Evolutionary conservation across 345 rosid genomes (phyloP).

Genomic region (Bretschneidera sinensis): DNA sequence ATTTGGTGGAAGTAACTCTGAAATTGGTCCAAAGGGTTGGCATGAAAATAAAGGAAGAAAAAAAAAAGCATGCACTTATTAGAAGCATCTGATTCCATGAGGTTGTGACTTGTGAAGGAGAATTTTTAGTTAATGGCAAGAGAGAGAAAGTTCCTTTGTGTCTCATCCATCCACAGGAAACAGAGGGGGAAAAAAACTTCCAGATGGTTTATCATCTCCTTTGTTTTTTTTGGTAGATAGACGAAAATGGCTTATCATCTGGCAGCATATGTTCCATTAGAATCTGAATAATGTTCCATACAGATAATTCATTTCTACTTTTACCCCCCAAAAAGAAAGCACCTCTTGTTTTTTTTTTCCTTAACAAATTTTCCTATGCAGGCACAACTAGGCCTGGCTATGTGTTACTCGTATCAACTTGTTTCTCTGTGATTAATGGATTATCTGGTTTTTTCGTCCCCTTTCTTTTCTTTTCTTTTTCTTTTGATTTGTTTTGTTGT

Average conservation of each 20-base stretch:
- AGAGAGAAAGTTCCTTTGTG: slow-evolving; percentile 32
- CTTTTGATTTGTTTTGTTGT: too few species aligned
- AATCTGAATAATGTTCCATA: slow-evolving; percentile 14
- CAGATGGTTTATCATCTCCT: slow-evolving; percentile 6
- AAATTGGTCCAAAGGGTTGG: slow-evolving; percentile 2
- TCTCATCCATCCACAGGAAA: slow-evolving; percentile 20
- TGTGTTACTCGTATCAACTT: too few species aligned
- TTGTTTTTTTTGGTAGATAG: too few species aligned
- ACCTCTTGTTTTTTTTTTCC: too few species aligned
- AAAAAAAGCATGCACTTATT: slow-evolving; percentile 1
- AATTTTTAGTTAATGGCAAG: slow-evolving; percentile 11
- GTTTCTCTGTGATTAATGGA: too few species aligned
- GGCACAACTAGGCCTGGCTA: slow-evolving; percentile 9
- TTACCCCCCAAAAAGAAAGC: background rate
- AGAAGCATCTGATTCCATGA: slow-evolving; percentile 43
- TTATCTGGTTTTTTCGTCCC: too few species aligned
- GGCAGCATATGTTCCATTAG: slow-evolving; percentile 33
- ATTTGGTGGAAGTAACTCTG: background rate
- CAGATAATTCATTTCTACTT: background rate
- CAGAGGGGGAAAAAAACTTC: slow-evolving; percentile 1
- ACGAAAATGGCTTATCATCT: slow-evolving; percentile 12
- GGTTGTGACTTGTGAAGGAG: slow-evolving; percentile 16
- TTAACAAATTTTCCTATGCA: background rate
- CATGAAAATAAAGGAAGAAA: background rate
- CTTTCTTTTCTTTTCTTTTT: too few species aligned